These are phyloP conservation scores for Clohesyomyces aquaticus DNA, from an alignment of 495 filamentous ascomycete genomes.

Conservation along the genomic window DNA sequence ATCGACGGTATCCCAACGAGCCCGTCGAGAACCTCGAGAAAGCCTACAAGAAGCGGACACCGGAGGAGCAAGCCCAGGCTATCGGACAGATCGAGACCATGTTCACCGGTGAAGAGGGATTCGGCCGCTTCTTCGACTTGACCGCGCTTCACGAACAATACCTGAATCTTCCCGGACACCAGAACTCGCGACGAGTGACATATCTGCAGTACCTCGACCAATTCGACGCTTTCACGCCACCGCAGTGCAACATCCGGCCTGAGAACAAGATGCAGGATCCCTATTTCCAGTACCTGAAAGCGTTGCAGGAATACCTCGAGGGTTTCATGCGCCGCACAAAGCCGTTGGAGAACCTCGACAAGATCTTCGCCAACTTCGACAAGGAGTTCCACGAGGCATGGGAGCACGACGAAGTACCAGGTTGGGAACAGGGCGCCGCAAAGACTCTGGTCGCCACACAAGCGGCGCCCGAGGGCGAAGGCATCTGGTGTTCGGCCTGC, in stretches of 20 bases:
- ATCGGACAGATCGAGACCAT: slow-evolving; percentile 75
- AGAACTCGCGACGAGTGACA: slow-evolving; percentile 65
- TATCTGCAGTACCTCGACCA: slow-evolving; percentile 90
- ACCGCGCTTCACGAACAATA: slow-evolving; percentile 82
- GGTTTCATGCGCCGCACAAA: slow-evolving; percentile 77
- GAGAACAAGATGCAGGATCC: slow-evolving; percentile 83
- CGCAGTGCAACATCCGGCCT: slow-evolving; percentile 69
- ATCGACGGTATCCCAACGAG: slow-evolving; percentile 89
- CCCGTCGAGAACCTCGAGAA: slow-evolving; percentile 93
- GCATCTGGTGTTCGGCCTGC: slow-evolving; percentile 85
- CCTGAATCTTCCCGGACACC: slow-evolving; percentile 79
- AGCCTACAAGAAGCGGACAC: slow-evolving; percentile 78
- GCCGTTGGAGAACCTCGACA: slow-evolving; percentile 81
- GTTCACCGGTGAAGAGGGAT: slow-evolving; percentile 95
- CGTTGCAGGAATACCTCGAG: slow-evolving; percentile 80
- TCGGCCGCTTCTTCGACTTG: slow-evolving; percentile 87
- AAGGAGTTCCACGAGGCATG: slow-evolving; percentile 82
- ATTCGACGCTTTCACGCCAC: slow-evolving; percentile 83
- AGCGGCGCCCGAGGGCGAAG: slow-evolving; percentile 65
- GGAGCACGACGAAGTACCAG: slow-evolving; percentile 74
- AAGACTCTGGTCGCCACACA: slow-evolving; percentile 49
- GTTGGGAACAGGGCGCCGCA: slow-evolving; percentile 71
- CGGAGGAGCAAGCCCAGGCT: slow-evolving; percentile 57
- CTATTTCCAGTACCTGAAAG: slow-evolving; percentile 88
- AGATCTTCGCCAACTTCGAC: slow-evolving; percentile 73